Base-by-base conservation (phyloP, 169 alveolate genomes). In the Plasmodium vinckei region DNA sequence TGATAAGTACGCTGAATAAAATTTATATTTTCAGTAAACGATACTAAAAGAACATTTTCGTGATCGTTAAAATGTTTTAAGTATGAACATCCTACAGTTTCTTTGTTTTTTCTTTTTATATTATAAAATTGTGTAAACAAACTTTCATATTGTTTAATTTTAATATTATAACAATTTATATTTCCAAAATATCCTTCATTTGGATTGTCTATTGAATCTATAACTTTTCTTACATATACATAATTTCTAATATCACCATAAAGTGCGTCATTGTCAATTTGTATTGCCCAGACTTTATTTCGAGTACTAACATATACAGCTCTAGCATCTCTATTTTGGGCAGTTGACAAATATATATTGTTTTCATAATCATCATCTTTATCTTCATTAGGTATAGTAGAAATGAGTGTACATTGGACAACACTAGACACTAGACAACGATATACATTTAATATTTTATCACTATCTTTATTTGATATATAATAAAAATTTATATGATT, bases 1-100 rank as follows among this genome's bases (percentile, higher is more conserved):
- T 77, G 88, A 56, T 63, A 77, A n/a, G 77, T 77, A 4, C 68
- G 67, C 27, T 77, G 88, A 1, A 64, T 64, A 23, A 77, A 77
- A 42, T 77, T 73, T 3, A 9, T 51, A 51, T 77, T 77, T 68
- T 77, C 88, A 19, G 53, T 53, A 68, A 77, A 77, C 6, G 73
- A 57, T 39, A 63, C 65, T 13, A 77, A 19, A 9, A 77, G 44
- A 0, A 56, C 4, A 13, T 77, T 77, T 0, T 49, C 73, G 47
- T 6, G 49, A 77, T 77, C 17, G 25, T 3, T 23, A 3, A 63
- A 77, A 46, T 77, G 75, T 57, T 77, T 77, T n/a, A 77, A 47
- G 57, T 77, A 77, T 12, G 88, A 77, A 51, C 88, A 77, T 23
- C 70, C 88, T 7, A 60, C 73, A 13, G 46, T 47, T 17, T 63